These are phyloP conservation scores for Brassica carinata DNA, from an alignment of 345 rosid species.

Conservation along the genomic window DNA sequence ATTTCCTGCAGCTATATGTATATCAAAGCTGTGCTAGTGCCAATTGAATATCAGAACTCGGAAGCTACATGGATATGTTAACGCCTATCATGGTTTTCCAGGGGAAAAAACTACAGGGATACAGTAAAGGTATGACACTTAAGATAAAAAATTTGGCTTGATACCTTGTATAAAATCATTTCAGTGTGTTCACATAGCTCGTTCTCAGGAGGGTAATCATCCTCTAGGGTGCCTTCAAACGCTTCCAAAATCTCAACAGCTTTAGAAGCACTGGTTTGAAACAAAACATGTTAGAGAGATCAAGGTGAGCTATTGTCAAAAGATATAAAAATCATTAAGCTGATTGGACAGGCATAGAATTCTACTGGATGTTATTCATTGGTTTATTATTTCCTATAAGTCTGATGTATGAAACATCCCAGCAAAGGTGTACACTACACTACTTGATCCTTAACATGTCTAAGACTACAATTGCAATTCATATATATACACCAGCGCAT, in stretches of 20 bases:
- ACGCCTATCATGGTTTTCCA: neutral
- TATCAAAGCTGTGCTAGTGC: constrained; percentile 10
- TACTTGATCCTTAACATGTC: neutral
- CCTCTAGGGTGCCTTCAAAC: constrained; percentile 98
- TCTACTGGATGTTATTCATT: constrained; percentile 2
- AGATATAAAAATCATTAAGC: neutral
- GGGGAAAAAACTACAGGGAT: neutral
- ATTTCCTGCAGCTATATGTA: constrained; percentile 6
- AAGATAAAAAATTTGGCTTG: neutral
- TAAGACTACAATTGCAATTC: neutral
- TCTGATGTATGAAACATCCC: neutral
- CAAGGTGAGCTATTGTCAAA: constrained; percentile 1
- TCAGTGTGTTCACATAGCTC: constrained; percentile 96
- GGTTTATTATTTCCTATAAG: constrained; percentile 16
- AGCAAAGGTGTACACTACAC: neutral
- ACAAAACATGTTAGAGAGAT: neutral
- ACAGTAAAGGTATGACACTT: constrained; percentile 10
- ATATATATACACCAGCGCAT: neutral
- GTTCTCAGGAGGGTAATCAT: constrained; percentile 96
- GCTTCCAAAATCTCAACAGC: constrained; percentile 99
- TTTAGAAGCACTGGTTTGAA: constrained; percentile 65
- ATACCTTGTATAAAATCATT: constrained; percentile 98
- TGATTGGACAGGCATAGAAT: neutral
- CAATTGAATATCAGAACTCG: constrained; percentile 2
- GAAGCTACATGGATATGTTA: neutral